Base-by-base conservation (phyloP, 2,329 filamentous ascomycete genomes). In the Herpotrichia juniperi region DNA sequence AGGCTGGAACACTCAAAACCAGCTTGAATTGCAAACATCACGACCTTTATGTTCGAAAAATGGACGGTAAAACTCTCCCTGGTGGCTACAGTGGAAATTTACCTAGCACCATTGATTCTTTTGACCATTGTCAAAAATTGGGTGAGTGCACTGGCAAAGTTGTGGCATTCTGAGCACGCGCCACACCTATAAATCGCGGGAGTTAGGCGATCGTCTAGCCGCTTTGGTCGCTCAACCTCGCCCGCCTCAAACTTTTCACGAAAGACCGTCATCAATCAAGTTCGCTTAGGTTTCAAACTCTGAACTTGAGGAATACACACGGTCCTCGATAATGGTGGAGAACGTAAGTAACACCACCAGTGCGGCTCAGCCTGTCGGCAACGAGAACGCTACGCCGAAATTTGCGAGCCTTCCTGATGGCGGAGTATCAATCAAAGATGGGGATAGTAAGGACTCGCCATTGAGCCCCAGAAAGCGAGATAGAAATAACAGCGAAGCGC, bases 381-480 rank as follows among this genome's bases (percentile, higher is more conserved):
- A 66, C 28, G 66, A 68, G 32, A 71, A 76, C 48, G 75, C 73
- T 7, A 66, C 72, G 7, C 66, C 64, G 11, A 74, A 4, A 40
- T 3, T 24, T 25, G 9, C 19, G 4, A 25, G 9, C 21, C 19
- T 40, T 40, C 19, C 19, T 25, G 21, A 21, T 21, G 37, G 37
- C 19, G 24, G 30, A 11, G 25, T 71, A 58, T 42, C 37, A 25
- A 56, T 52, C 31, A 53, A 59, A 31, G 47, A 49, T 48, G 48
- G 60, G 45, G 59, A 60, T 49, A 60, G 59, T 55, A 66, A 68
- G n/a, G 58, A 66, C 44, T 67, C 70, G 32, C 66, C 71, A 40
- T 66, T 66, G 39, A 71, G 74, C 26, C 63, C 61, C 9, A 68
- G 64, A 49, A 74, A 74, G 47, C 61, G 71, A 47, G 56, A 53